These are phyloP conservation scores for Zygoascus bituminiphila DNA, from an alignment of 805 yeast species.

Conservation along the genomic window DNA sequence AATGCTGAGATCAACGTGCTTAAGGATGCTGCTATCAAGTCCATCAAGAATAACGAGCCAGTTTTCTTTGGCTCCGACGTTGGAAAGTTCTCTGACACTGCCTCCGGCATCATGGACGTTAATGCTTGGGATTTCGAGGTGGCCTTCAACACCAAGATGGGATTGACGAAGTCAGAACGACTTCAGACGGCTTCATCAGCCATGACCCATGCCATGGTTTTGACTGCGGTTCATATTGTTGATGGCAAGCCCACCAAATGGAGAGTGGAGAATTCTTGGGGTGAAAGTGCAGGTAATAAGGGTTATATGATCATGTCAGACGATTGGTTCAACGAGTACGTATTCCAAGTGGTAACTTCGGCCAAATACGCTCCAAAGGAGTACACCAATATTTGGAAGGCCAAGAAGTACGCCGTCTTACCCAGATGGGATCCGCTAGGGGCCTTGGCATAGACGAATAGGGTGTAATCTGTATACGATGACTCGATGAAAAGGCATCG, in stretches of 20 bases:
- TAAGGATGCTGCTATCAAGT: slow-evolving; percentile 55
- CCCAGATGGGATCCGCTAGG: slow-evolving; percentile 82
- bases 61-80: slow-evolving; percentile 88
- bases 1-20: slow-evolving; percentile 56
- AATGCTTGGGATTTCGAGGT: slow-evolving; percentile 59
- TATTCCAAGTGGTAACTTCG: slow-evolving; percentile 62
- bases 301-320: slow-evolving; percentile 69
- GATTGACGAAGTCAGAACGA: slow-evolving; percentile 56
- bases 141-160: slow-evolving; percentile 31
- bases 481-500: too few species aligned
- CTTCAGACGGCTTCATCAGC: slow-evolving; percentile 61
- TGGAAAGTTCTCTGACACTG: slow-evolving; percentile 60
- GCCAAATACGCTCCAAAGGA: slow-evolving; percentile 39
- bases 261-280: slow-evolving; percentile 76
- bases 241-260: slow-evolving; percentile 57
- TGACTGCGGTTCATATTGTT: slow-evolving; percentile 74
- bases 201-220: slow-evolving; percentile 89
- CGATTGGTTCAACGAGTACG: slow-evolving; percentile 65
- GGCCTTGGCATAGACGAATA: slow-evolving; percentile 47
- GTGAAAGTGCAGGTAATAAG: slow-evolving; percentile 55
- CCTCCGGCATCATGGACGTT: slow-evolving; percentile 59
- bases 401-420: slow-evolving; percentile 40
- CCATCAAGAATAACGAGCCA: slow-evolving; percentile 67
- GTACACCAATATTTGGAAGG: slow-evolving; percentile 33
- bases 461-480: too few species aligned